Base-by-base conservation (phyloP, 441 rosid genomes). In the Capsella rubella region DNA sequence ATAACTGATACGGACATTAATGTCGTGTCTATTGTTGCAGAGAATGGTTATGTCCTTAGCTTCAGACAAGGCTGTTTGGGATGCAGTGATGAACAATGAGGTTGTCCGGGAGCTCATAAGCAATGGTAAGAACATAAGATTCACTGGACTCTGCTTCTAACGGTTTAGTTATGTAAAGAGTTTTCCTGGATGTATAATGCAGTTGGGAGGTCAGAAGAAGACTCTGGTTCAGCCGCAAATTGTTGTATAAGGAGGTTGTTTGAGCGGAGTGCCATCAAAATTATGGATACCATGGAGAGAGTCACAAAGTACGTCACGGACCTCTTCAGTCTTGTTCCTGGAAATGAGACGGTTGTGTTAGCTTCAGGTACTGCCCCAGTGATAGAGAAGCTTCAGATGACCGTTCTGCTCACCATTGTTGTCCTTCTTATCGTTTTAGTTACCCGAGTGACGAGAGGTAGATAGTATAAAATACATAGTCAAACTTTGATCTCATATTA, bases 31-130 rank as follows among this genome's bases (percentile, higher is more conserved):
- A 14, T 6, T 58, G 50, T 64, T 71, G 80, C 84, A 93, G 98
- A 89, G 82, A 79, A 95, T 91, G 95, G 99, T 95, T 27, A 35
- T 86, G 72, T 91, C 99, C 1, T 60, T 95, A 73, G 82, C 97
- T 55, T 89, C 97, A 9, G 99, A 95, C 69, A 80, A 46, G 75
- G 89, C 92, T 80, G 94, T 95, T 25, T 92, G 97, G 97, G 80
- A 88, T 81, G 99, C 97, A 34, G 96, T 95, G 76, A 70, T 90
- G 86, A 90, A 81, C 58, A 90, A 95, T 72, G 87, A 86, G 12
- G 95, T 69, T 12, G 98, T 95, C 39, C 80, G 80, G 27, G 93
- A 92, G 82, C 90, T 95, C 7, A 66, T 77, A 35, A 67, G 45
- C 25, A 52, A 60, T 13, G 70, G 77, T 74, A 43, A 68, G 52